phyloP scores from a whole-genome alignment of 2,329 filamentous ascomycete genomes.

The Chrysoporthe cubensis region DNA sequence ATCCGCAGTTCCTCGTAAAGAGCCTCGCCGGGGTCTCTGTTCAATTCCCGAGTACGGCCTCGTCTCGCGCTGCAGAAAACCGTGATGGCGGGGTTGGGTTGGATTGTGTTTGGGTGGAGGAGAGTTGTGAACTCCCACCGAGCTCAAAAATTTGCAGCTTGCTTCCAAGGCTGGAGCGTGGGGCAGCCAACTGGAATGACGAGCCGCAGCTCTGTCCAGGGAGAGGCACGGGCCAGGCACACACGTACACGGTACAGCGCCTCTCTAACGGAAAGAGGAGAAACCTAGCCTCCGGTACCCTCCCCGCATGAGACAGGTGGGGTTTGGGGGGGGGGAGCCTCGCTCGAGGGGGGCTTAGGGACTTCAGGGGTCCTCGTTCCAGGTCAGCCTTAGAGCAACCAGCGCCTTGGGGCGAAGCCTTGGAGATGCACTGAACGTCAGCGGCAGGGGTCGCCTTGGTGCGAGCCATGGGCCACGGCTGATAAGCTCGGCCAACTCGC shows the following conservation, averaged over 20 bases:
- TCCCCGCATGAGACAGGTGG: conserved; percentile 9
- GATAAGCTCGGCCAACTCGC: conserved; percentile 8
- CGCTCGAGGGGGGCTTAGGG: neutral
- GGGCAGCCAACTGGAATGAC: neutral
- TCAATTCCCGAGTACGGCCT: conserved; percentile 12
- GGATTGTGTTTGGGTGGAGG: neutral
- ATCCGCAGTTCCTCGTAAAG: neutral
- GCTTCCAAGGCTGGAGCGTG: conserved; percentile 19
- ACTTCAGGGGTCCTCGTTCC: neutral
- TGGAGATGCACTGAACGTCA: neutral
- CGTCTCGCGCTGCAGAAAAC: conserved; percentile 6
- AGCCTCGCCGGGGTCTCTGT: neutral
- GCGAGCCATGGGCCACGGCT: neutral
- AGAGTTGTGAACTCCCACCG: conserved; percentile 11
- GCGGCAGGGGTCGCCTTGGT: conserved; percentile 7
- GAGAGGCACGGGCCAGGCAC: conserved; percentile 10
- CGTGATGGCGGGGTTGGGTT: conserved; percentile 17
- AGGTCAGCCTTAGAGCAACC: neutral
- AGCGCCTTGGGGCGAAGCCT: neutral
- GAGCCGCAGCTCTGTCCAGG: neutral
- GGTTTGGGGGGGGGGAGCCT: neutral
- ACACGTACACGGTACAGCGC: neutral
- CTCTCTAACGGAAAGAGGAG: conserved; percentile 13
- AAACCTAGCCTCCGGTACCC: conserved; percentile 13
- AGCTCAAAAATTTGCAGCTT: conserved; percentile 26